Evolutionary conservation across 2,329 filamentous ascomycete genomes (phyloP).

Genomic region (Alternaria brassicae): DNA sequence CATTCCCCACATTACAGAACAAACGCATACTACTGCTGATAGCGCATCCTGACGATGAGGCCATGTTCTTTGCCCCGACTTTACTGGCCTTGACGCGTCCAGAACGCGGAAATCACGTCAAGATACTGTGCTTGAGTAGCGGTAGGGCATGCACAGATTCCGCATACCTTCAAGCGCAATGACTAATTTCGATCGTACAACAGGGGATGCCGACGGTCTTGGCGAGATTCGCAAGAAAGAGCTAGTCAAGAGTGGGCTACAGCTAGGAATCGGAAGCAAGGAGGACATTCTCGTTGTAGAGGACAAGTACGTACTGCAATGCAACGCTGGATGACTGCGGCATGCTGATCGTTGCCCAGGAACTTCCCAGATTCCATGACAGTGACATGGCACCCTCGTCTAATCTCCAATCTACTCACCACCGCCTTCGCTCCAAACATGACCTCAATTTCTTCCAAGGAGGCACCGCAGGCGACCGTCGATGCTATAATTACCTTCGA

Average conservation of each 20-base stretch:
- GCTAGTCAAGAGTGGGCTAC: slow-evolving; percentile 77
- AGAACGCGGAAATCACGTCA: slow-evolving; percentile 84
- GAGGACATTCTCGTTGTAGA: slow-evolving; percentile 89
- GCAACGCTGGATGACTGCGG: slow-evolving; percentile 9
- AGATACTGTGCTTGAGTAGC: slow-evolving; percentile 90
- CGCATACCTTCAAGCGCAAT: not conserved
- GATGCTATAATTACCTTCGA: slow-evolving; percentile 94
- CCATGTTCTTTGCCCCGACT: slow-evolving; percentile 98
- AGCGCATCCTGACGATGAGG: slow-evolving; percentile 97
- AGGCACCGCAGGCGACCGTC: slow-evolving; percentile 64
- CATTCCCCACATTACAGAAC: slow-evolving; percentile 73
- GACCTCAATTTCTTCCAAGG: slow-evolving; percentile 50
- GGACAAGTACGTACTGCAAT: slow-evolving; percentile 63
- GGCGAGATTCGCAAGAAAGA: slow-evolving; percentile 84
- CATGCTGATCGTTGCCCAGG: slow-evolving; percentile 39
- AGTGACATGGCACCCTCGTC: slow-evolving; percentile 72
- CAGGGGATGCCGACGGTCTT: slow-evolving; percentile 84
- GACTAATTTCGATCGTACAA: slow-evolving; percentile 14
- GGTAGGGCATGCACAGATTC: slow-evolving; percentile 58
- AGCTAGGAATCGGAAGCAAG: slow-evolving; percentile 74
- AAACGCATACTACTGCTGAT: slow-evolving; percentile 93
- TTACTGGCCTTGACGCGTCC: slow-evolving; percentile 83
- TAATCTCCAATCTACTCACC: slow-evolving; percentile 74
- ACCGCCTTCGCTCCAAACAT: slow-evolving; percentile 76
- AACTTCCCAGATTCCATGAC: slow-evolving; percentile 93